These are phyloP conservation scores for Sclerotinia nivalis DNA, from an alignment of 2,329 filamentous ascomycete genomes.

Conservation along the genomic window DNA sequence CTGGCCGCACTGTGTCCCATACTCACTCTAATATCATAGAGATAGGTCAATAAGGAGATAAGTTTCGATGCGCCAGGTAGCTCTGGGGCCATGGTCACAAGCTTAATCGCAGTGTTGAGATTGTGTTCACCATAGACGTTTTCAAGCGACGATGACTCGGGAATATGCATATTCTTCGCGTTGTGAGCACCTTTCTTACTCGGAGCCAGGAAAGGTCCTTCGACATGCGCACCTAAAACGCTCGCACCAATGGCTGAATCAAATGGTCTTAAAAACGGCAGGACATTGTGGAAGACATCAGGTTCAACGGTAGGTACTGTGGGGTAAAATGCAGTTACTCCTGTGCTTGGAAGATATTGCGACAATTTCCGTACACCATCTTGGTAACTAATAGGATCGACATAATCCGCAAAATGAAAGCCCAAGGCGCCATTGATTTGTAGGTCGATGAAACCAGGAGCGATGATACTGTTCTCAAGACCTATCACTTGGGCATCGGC, in stretches of 20 bases:
- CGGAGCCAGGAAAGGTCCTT: constrained; percentile 56
- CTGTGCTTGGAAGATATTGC: constrained; percentile 50
- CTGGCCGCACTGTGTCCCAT: constrained; percentile 51
- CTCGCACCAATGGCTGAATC: constrained; percentile 47
- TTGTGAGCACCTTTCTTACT: constrained; percentile 55
- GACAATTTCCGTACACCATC: constrained; percentile 50
- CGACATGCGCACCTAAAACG: constrained; percentile 56
- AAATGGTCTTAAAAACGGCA: constrained; percentile 50
- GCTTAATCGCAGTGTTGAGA: constrained; percentile 46
- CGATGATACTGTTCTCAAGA: constrained; percentile 51
- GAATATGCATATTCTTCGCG: constrained; percentile 36
- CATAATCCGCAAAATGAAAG: constrained; percentile 55
- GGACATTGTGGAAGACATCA: constrained; percentile 47
- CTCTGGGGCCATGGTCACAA: constrained; percentile 56
- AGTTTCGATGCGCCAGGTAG: constrained; percentile 46
- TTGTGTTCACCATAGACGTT: constrained; percentile 50
- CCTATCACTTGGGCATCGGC: constrained; percentile 41
- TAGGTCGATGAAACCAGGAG: constrained; percentile 56
- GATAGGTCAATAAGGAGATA: constrained; percentile 45
- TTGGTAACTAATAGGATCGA: constrained; percentile 44
- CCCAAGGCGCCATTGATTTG: constrained; percentile 52
- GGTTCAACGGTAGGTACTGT: constrained; percentile 53
- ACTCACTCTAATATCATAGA: constrained; percentile 36
- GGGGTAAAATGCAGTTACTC: constrained; percentile 55
- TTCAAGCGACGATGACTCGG: constrained; percentile 31